phyloP scores from a whole-genome alignment of 2,329 filamentous ascomycete genomes.

The Aspergillus pseudoglaucus region DNA sequence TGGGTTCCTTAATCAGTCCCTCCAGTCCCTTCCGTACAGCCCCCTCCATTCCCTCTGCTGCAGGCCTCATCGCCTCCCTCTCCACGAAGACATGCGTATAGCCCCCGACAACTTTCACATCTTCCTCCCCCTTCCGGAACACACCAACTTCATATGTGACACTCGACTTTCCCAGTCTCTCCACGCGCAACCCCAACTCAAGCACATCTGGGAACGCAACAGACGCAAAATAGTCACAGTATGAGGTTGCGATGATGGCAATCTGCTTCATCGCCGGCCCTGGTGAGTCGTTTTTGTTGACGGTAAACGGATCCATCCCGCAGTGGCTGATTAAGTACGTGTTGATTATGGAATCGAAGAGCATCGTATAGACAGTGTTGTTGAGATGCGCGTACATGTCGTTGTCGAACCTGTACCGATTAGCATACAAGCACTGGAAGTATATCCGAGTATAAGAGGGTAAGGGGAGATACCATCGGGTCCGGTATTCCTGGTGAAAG shows the following conservation, averaged over 20 bases:
- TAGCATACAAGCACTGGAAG: not conserved
- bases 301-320: constrained; percentile 61
- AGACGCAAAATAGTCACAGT: constrained; percentile 77
- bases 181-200: constrained; percentile 74
- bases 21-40: constrained; percentile 48
- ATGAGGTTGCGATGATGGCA: constrained; percentile 76
- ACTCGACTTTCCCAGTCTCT: constrained; percentile 76
- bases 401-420: constrained; percentile 66
- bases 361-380: constrained; percentile 77
- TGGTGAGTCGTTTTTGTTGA: constrained; percentile 26
- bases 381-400: constrained; percentile 95
- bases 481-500: constrained; percentile 74
- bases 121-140: constrained; percentile 66
- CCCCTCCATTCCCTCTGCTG: constrained; percentile 46
- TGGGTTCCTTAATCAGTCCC: constrained; percentile 41
- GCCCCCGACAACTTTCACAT: constrained; percentile 76
- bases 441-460: not conserved
- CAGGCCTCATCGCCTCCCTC: constrained; percentile 62
- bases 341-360: constrained; percentile 89
- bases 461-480: constrained; percentile 60
- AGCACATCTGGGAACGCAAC: constrained; percentile 76
- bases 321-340: constrained; percentile 77
- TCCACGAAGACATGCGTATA: constrained; percentile 89
- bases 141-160: constrained; percentile 86
- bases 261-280: constrained; percentile 47